These are phyloP conservation scores for Trichoderma asperelloides DNA, from an alignment of 495 filamentous ascomycete genomes.

Conservation along the genomic window DNA sequence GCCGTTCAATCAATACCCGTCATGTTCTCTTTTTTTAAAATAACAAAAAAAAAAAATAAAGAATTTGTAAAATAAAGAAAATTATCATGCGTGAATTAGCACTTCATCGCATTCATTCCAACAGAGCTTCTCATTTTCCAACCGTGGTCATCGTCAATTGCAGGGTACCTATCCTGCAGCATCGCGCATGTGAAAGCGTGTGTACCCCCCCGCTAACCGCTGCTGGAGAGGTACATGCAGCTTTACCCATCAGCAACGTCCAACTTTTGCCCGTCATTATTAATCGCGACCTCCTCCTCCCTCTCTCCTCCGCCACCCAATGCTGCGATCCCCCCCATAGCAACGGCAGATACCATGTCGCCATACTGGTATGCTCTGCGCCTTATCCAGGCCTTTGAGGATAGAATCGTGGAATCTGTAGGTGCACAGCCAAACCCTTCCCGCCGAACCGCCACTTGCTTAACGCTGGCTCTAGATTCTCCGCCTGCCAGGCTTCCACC, in stretches of 20 bases:
- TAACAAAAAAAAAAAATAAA: neutral
- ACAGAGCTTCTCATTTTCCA: neutral
- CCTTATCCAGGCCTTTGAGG: constrained; percentile 7
- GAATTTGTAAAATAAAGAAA: neutral
- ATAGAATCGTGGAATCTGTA: constrained; percentile 8
- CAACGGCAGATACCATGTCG: neutral
- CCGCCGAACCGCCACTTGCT: neutral
- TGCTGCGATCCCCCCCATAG: neutral
- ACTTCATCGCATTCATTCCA: neutral
- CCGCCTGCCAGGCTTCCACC: constrained; percentile 28
- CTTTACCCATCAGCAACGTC: neutral
- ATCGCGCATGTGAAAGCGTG: no score
- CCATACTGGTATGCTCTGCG: neutral
- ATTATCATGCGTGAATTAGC: neutral
- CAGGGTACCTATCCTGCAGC: no score
- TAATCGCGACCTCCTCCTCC: neutral
- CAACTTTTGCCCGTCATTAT: neutral
- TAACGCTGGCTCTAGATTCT: constrained; percentile 75
- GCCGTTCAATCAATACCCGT: neutral
- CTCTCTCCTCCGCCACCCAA: neutral
- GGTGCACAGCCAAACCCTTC: neutral
- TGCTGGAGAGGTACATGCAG: neutral
- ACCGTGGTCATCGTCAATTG: neutral
- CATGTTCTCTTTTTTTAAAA: neutral
- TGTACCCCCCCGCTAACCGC: neutral